Base-by-base conservation (phyloP, 164 flowering plant species). In the Vitis labrusca region DNA sequence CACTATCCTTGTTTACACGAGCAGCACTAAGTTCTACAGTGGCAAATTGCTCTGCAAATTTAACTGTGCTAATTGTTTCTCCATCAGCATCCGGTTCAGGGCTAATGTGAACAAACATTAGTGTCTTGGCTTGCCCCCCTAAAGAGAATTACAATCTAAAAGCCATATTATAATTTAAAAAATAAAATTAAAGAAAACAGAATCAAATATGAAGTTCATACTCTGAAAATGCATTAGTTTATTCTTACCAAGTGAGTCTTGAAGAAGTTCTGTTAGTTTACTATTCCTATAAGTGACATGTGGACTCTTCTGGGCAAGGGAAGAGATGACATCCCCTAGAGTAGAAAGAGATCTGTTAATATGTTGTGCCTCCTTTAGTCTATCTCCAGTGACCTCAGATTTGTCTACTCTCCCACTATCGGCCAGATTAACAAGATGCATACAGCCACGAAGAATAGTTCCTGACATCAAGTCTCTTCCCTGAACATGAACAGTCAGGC, bases 41-140 rank as follows among this genome's bases (percentile, higher is more conserved):
- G 5, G 95, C 84, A 49, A 90, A 92, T 27, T 91, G 80, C 76
- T 90, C 95, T 5, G 95, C 95, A 79, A 90, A 90, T 73, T 90
- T 90, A 59, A 90, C 84, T 19, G 95, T 90, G 73, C 95, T 90
- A 66, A 88, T 72, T 58, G 92, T 88, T 77, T 90, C 95, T 63
- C 91, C 92, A 51, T 81, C 51, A 37, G 92, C 90, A 78, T 88
- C 82, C 29, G 76, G 67, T 73, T 84, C 98, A 55, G 97, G 98
- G 81, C 95, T 91, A 70, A 92, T 88, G 79, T 94, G 97, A 66
- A 94, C 97, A 86, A 94, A 94, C 98, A 94, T 94, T 4, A 94
- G 72, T 15, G 98, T 94, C 86, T 94, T 94, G 53, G 98, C 98
- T 62, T 93, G 97, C 50, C 98, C 98, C 14, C 97, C 97, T 93